Evolutionary conservation across 2,329 filamentous ascomycete species (phyloP).

Genomic region (Chrysoporthe puriensis): DNA sequence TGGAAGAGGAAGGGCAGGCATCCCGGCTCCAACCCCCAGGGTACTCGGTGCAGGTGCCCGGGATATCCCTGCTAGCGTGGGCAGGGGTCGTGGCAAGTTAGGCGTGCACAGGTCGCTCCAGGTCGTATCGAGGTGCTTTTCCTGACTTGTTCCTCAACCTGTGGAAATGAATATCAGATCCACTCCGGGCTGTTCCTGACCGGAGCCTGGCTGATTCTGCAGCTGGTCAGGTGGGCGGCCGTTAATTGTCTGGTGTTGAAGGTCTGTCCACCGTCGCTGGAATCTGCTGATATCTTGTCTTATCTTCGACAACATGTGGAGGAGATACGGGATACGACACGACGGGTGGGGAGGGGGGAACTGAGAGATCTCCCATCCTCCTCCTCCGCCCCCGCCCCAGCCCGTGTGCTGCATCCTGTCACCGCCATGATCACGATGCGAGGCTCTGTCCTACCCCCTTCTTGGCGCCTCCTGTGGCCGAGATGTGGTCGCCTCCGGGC

Average conservation of each 20-base stretch:
- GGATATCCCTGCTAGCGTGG: constrained; percentile 16
- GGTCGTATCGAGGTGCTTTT: constrained; percentile 7
- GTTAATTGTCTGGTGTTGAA: background rate
- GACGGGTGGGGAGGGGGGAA: background rate
- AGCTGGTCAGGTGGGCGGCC: constrained; percentile 11
- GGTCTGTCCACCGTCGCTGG: constrained; percentile 2
- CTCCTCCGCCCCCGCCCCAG: background rate
- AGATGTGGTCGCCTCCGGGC: background rate
- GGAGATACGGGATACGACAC: background rate
- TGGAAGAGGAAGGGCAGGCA: constrained; percentile 8
- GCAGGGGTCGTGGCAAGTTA: constrained; percentile 2
- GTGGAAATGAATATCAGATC: constrained; percentile 15
- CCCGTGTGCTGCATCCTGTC: background rate
- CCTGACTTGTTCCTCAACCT: background rate
- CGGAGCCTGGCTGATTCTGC: constrained; percentile 13
- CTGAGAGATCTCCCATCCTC: background rate
- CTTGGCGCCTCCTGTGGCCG: background rate
- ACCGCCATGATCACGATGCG: background rate
- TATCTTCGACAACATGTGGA: background rate
- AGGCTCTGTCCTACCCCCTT: background rate
- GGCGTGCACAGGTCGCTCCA: constrained; percentile 4
- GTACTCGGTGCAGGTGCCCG: constrained; percentile 13
- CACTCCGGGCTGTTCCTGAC: constrained; percentile 8
- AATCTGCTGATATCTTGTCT: constrained; percentile 8
- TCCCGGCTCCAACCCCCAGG: constrained; percentile 10